phyloP scores from a whole-genome alignment of 2,329 filamentous ascomycete genomes.

The Paraphaeosphaeria minitans region DNA sequence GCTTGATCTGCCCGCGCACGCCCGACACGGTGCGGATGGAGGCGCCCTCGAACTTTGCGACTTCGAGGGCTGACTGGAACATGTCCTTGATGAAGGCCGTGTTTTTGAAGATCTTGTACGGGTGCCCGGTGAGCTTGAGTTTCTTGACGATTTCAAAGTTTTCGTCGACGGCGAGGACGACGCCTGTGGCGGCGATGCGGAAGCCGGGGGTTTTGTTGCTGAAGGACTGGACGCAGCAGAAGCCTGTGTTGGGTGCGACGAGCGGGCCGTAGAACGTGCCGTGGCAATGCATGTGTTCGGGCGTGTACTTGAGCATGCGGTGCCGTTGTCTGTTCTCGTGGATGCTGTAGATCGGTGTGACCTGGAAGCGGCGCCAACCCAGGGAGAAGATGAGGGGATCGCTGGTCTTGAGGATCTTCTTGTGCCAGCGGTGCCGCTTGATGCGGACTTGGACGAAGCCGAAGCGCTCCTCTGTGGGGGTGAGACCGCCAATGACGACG shows the following conservation, averaged over 20 bases:
- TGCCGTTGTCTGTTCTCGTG: constrained; percentile 92
- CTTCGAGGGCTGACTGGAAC: constrained; percentile 91
- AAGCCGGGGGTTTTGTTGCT: constrained; percentile 85
- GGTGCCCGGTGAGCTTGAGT: constrained; percentile 90
- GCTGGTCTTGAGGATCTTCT: constrained; percentile 98
- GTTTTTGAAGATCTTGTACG: constrained; percentile 99
- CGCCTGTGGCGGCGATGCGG: constrained; percentile 91
- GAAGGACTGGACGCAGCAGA: constrained; percentile 90
- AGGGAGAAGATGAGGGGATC: constrained; percentile 97
- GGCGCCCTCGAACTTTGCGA: constrained; percentile 97
- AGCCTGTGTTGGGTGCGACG: constrained; percentile 93
- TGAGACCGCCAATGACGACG: constrained; percentile 87
- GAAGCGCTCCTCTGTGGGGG: constrained; percentile 91
- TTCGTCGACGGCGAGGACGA: constrained; percentile 92
- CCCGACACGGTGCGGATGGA: constrained; percentile 96
- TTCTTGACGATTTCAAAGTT: constrained; percentile 99
- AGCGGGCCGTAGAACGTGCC: constrained; percentile 94
- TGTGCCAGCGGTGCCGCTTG: constrained; percentile 98
- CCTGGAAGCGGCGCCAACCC: constrained; percentile 95
- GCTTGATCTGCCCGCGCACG: constrained; percentile 95
- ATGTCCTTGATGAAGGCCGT: constrained; percentile 99
- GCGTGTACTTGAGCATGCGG: constrained; percentile 98
- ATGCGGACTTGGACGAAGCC: constrained; percentile 95
- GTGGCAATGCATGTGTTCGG: constrained; percentile 99
- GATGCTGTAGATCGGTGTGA: constrained; percentile 89